phyloP scores from a whole-genome alignment of 2,329 filamentous ascomycete genomes.

The Pezicula carpinea region DNA sequence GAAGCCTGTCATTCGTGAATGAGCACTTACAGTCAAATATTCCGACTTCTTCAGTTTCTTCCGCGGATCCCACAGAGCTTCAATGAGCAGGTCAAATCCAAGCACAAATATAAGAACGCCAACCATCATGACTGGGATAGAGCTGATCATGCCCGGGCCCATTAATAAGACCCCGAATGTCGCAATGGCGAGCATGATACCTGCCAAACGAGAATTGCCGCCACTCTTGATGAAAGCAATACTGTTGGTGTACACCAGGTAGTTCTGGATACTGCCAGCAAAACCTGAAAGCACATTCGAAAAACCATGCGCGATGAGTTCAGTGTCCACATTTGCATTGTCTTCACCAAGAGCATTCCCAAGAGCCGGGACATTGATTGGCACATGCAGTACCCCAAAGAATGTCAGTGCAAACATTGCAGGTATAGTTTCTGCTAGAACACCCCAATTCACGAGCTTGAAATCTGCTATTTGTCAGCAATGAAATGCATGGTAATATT shows the following conservation, averaged over 20 bases:
- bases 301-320: slow-evolving; percentile 86
- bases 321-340: slow-evolving; percentile 83
- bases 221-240: slow-evolving; percentile 95
- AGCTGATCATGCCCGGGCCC: slow-evolving; percentile 85
- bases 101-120: slow-evolving; percentile 92
- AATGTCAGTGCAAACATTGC: slow-evolving; percentile 97
- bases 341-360: slow-evolving; percentile 90
- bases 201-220: slow-evolving; percentile 80
- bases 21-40: slow-evolving; percentile 68
- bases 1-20: too few relatives aligned
- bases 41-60: slow-evolving; percentile 84
- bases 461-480: slow-evolving; percentile 54
- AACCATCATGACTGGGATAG: slow-evolving; percentile 94
- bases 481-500: slow-evolving; percentile 12
- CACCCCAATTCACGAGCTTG: slow-evolving; percentile 74
- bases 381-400: slow-evolving; percentile 94
- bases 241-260: slow-evolving; percentile 95
- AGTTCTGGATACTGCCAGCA: slow-evolving; percentile 89
- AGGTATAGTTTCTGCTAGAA: slow-evolving; percentile 77
- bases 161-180: slow-evolving; percentile 81
- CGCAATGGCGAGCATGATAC: slow-evolving; percentile 73
- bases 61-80: slow-evolving; percentile 84
- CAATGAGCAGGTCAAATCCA: slow-evolving; percentile 84
- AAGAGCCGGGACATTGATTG: slow-evolving; percentile 93
- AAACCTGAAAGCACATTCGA: slow-evolving; percentile 89